These are phyloP conservation scores for Podila horticola DNA, from an alignment of 192 early-diverging fungal species.

Conservation along the genomic window DNA sequence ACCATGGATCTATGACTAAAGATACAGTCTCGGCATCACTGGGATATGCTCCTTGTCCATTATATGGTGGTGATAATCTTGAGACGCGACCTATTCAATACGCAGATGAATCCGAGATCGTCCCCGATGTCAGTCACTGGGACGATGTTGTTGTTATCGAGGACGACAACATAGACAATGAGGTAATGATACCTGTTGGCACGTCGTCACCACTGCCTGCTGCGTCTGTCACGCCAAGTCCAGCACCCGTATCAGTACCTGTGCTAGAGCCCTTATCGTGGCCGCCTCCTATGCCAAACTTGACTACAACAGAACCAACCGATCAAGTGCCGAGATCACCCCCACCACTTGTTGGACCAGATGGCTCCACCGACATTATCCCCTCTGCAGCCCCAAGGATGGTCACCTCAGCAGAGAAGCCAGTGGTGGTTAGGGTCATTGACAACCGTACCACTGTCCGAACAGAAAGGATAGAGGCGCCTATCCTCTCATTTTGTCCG, in stretches of 20 bases:
- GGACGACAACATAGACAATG: slow-evolving; percentile 10
- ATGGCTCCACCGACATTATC: slow-evolving; percentile 9
- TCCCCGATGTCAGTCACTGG: slow-evolving; percentile 7
- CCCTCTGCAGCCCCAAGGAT: slow-evolving; percentile 5
- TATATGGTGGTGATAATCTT: slow-evolving; percentile 33
- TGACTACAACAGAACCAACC: not conserved
- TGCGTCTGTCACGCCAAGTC: not conserved
- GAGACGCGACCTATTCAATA: slow-evolving; percentile 48
- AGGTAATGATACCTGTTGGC: not conserved
- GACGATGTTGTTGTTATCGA: not conserved
- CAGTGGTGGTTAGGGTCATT: not conserved
- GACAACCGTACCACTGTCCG: slow-evolving; percentile 7
- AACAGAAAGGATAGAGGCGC: slow-evolving; percentile 4
- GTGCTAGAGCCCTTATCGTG: not conserved
- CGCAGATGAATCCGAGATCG: slow-evolving; percentile 29
- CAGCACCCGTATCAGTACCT: not conserved
- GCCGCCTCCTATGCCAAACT: too few relatives aligned
- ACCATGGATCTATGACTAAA: not conserved
- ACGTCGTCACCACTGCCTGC: not conserved
- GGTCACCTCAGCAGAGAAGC: slow-evolving; percentile 9
- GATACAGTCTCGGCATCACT: slow-evolving; percentile 28
- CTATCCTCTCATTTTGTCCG: slow-evolving; percentile 1
- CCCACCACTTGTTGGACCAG: slow-evolving; percentile 5
- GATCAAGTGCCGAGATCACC: not conserved
- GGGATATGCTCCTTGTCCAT: slow-evolving; percentile 53